Percentiles rank a stretch among this genome's conserved stretches.
Evolutionary conservation across 2,329 filamentous ascomycete species (phyloP).

Genomic region (Colletotrichum gloeosporioides): DNA sequence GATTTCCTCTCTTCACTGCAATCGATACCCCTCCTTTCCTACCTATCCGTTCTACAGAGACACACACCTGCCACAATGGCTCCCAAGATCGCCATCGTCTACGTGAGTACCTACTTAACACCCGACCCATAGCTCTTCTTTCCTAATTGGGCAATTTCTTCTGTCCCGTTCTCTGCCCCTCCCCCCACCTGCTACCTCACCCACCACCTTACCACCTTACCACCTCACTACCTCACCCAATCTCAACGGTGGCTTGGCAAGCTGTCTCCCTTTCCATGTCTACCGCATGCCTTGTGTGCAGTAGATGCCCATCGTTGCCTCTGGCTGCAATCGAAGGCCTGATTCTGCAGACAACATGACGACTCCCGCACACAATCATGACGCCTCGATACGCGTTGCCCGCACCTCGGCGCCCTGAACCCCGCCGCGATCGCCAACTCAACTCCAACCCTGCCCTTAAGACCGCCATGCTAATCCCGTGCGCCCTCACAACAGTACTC

Average conservation of each 20-base stretch:
- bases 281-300: not conserved
- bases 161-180: constrained; percentile 5
- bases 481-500: constrained; percentile 70
- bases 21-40: not conserved
- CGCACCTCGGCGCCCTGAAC: not conserved
- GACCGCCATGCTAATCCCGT: not conserved
- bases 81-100: constrained; percentile 91
- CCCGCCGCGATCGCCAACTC: not conserved
- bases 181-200: not conserved
- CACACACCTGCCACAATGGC: constrained; percentile 66
- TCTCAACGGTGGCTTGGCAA: not conserved
- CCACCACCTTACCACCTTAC: no score
- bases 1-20: not conserved
- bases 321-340: not conserved
- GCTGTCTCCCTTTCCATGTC: not conserved
- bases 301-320: not conserved
- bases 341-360: not conserved
- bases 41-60: not conserved
- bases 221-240: not conserved
- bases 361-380: not conserved
- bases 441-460: not conserved
- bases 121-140: not conserved
- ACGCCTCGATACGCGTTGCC: not conserved
- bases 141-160: constrained; percentile 12
- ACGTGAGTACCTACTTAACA: constrained; percentile 58